Conservation (phyloP, 2,329 filamentous ascomycete species). For the Xylaria sp. region DNA sequence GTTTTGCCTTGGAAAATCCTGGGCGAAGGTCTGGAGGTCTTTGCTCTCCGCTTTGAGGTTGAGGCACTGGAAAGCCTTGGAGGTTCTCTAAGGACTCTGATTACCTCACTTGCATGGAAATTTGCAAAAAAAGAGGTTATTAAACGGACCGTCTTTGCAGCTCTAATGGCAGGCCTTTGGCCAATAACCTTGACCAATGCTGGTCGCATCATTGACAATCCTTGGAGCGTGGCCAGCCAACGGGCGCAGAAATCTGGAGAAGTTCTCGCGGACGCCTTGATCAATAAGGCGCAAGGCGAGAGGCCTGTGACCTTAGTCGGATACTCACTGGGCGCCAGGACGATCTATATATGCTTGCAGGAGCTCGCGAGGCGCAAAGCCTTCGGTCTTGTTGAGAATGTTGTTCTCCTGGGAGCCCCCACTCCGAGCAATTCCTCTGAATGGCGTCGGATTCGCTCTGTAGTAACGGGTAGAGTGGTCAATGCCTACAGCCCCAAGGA, state of each 20-base stretch:
- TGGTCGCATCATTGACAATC: conserved; percentile 81
- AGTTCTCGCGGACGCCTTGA: conserved; percentile 83
- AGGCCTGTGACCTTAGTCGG: conserved; percentile 83
- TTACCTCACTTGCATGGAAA: conserved; percentile 85
- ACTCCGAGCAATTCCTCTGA: conserved; percentile 76
- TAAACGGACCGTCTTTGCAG: conserved; percentile 63
- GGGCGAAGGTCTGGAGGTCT: conserved; percentile 76
- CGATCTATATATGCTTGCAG: conserved; percentile 85
- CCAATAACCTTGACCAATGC: conserved; percentile 73
- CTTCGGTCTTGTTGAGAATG: conserved; percentile 86
- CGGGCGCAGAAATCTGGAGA: conserved; percentile 78
- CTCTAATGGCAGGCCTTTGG: conserved; percentile 69
- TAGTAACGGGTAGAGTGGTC: conserved; percentile 83
- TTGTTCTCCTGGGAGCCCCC: conserved; percentile 84
- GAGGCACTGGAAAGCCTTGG: conserved; percentile 82
- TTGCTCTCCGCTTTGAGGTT: conserved; percentile 86
- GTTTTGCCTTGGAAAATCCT: conserved; percentile 82
- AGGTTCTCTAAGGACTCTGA: conserved; percentile 78
- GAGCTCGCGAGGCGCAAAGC: conserved; percentile 80
- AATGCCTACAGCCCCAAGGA: conserved; percentile 92
- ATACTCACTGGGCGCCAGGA: conserved; percentile 82
- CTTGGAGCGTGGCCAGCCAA: conserved; percentile 80
- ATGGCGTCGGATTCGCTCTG: conserved; percentile 82
- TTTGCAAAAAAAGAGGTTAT: conserved; percentile 69
- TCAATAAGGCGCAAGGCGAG: conserved; percentile 85